A percentile compares a stretch with the other conserved stretches of the same genome.
These are phyloP conservation scores for Coemansia sp. DNA, from an alignment of 192 early-diverging fungal genomes.

Conservation along the genomic window DNA sequence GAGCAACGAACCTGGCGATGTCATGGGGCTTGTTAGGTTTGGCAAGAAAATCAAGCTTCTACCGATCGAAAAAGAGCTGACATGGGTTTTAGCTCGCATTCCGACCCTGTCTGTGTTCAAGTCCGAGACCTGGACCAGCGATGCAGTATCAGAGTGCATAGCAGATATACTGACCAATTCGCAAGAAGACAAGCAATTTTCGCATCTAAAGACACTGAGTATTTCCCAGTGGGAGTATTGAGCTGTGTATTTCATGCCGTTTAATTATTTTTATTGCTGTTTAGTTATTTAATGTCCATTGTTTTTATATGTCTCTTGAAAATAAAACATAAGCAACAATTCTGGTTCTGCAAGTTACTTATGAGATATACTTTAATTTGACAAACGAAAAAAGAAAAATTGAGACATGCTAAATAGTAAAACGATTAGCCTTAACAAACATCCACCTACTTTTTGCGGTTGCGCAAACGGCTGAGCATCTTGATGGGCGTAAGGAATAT, in stretches of 20 bases:
- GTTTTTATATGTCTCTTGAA: too few species aligned
- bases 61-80: conserved; percentile 31
- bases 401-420: not conserved
- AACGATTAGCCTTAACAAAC: too few species aligned
- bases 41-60: conserved; percentile 6
- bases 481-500: conserved; percentile 50
- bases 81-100: conserved; percentile 35
- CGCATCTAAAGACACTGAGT: too few species aligned
- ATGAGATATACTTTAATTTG: too few species aligned
- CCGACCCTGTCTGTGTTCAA: conserved; percentile 26
- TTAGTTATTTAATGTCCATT: too few species aligned
- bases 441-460: conserved; percentile 38
- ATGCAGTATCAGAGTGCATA: conserved; percentile 23
- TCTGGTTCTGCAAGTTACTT: too few species aligned
- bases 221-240: too few species aligned
- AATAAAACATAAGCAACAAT: too few species aligned
- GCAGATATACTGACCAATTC: not conserved
- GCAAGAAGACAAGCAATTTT: not conserved
- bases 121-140: conserved; percentile 30
- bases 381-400: not conserved
- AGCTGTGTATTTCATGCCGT: too few species aligned
- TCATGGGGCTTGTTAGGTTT: not conserved
- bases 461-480: conserved; percentile 49
- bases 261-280: too few species aligned
- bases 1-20: not conserved